Percentiles rank a stretch among this genome's conserved stretches.
phyloP scores from a whole-genome alignment of 1,284 basidiomycete genomes.

The Ustilago esculenta region DNA sequence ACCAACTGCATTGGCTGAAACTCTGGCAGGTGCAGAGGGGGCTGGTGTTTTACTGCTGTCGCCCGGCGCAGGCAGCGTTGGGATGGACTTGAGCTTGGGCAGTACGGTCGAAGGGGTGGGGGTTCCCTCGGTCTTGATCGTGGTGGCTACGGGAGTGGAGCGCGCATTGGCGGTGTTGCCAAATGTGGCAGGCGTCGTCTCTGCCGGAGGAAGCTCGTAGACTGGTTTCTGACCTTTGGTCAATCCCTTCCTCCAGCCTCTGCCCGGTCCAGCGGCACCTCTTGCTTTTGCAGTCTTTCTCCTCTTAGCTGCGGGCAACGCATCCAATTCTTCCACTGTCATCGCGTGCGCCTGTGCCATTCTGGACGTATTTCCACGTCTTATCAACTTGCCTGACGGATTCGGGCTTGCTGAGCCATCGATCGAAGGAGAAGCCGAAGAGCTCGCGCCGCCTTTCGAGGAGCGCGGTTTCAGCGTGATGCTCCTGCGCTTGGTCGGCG shows the following conservation, averaged over 20 bases:
- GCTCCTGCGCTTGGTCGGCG: slow-evolving; percentile 25
- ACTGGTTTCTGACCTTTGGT: slow-evolving; percentile 64
- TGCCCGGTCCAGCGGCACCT: slow-evolving; percentile 63
- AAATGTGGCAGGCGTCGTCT: slow-evolving; percentile 43
- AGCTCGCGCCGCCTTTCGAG: slow-evolving; percentile 5
- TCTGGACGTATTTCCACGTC: slow-evolving; percentile 16
- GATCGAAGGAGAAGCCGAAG: slow-evolving; percentile 31
- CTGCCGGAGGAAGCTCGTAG: slow-evolving; percentile 52
- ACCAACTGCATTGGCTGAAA: background rate
- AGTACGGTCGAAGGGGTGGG: slow-evolving; percentile 9
- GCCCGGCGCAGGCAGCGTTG: slow-evolving; percentile 5
- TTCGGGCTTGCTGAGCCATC: slow-evolving; percentile 36
- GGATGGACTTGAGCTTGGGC: slow-evolving; percentile 8
- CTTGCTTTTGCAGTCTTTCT: slow-evolving; percentile 61
- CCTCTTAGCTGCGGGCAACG: slow-evolving; percentile 63
- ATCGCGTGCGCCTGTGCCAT: slow-evolving; percentile 38
- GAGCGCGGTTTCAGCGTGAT: slow-evolving; percentile 46
- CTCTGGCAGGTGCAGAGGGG: background rate
- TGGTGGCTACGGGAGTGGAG: slow-evolving; percentile 10
- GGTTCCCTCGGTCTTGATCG: slow-evolving; percentile 22
- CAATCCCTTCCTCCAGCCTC: slow-evolving; percentile 65
- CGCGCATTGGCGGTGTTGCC: slow-evolving; percentile 32
- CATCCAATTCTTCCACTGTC: slow-evolving; percentile 62
- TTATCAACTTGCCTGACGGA: slow-evolving; percentile 11
- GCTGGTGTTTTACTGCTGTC: background rate